A percentile compares a stretch with the other conserved stretches of the same genome.
Evolutionary conservation across 345 rosid genomes (phyloP).

Genomic region (Pseudoturritis turrita): DNA sequence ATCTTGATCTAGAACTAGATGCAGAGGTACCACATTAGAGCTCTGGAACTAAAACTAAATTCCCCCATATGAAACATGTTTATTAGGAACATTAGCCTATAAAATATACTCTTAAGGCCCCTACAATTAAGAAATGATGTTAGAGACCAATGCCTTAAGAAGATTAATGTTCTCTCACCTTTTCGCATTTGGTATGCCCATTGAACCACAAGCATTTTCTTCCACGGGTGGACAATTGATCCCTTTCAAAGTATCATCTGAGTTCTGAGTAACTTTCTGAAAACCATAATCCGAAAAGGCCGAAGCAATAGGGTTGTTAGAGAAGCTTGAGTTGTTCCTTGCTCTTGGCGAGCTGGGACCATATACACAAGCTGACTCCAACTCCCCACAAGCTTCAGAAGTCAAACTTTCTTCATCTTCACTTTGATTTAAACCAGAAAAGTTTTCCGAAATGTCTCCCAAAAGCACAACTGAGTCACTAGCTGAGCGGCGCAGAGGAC

Average conservation of each 20-base stretch:
- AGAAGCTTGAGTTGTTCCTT: slow-evolving; percentile 39
- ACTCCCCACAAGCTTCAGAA: slow-evolving; percentile 35
- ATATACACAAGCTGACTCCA: slow-evolving; percentile 59
- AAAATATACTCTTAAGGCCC: background rate
- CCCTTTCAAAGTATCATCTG: slow-evolving; percentile 39
- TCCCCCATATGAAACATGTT: background rate
- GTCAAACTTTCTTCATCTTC: slow-evolving; percentile 33
- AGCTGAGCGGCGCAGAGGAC: slow-evolving; percentile 58
- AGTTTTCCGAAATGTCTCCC: slow-evolving; percentile 42
- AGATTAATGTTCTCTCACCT: slow-evolving; percentile 38
- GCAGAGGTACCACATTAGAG: background rate
- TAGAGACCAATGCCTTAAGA: background rate
- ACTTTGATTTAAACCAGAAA: slow-evolving; percentile 34
- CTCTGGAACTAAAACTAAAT: background rate
- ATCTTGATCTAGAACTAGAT: slow-evolving; percentile 1
- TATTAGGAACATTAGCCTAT: background rate
- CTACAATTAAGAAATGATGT: background rate
- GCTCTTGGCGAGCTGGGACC: slow-evolving; percentile 83
- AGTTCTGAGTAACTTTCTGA: slow-evolving; percentile 39
- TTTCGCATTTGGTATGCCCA: slow-evolving; percentile 40
- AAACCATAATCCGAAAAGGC: slow-evolving; percentile 55
- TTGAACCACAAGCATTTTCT: slow-evolving; percentile 25
- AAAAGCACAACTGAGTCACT: slow-evolving; percentile 62
- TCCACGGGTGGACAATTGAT: slow-evolving; percentile 27
- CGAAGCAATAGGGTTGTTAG: slow-evolving; percentile 52